Evolutionary conservation across 352 stramenopile species (phyloP).

Genomic region (Phytophthora crassamura): DNA sequence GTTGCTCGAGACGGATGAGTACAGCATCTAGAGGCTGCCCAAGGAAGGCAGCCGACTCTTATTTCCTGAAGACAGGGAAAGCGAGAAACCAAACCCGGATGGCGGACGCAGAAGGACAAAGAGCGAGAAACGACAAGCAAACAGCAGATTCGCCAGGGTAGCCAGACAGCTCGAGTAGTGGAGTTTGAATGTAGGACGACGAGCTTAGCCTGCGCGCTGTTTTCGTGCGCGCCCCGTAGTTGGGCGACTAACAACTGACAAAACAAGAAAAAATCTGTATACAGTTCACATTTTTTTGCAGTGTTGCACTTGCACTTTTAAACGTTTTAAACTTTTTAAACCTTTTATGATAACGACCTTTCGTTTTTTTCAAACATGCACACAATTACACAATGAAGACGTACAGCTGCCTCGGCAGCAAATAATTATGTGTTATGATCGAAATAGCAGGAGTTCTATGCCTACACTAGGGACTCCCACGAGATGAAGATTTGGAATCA

Average conservation of each 20-base stretch:
- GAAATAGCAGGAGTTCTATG: no score
- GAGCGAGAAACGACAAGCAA: slow-evolving; percentile 19
- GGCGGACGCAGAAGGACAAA: slow-evolving; percentile 15
- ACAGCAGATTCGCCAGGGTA: slow-evolving; percentile 25
- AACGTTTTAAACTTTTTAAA: neutral
- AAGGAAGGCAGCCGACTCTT: slow-evolving; percentile 37
- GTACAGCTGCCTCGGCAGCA: neutral
- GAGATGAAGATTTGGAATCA: slow-evolving; percentile 6
- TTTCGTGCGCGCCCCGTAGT: slow-evolving; percentile 24
- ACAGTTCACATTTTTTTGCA: slow-evolving; percentile 1
- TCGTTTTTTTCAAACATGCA: no score
- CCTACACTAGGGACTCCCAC: neutral
- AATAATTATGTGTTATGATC: slow-evolving; percentile 11
- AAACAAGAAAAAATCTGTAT: slow-evolving; percentile 36
- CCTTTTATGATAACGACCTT: neutral
- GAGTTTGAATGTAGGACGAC: slow-evolving; percentile 36
- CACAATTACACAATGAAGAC: neutral
- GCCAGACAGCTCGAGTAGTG: slow-evolving; percentile 33
- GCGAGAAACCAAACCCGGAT: slow-evolving; percentile 15
- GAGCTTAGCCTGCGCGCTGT: slow-evolving; percentile 20
- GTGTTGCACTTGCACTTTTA: neutral
- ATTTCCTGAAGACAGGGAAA: slow-evolving; percentile 11
- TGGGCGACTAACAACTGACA: slow-evolving; percentile 35
- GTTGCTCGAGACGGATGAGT: slow-evolving; percentile 82
- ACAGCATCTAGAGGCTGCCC: slow-evolving; percentile 71